A percentile compares a stretch with the other conserved stretches of the same genome.
Evolutionary conservation across 805 yeast species (phyloP).

Genomic region (Dipodascopsis uninucleata): DNA sequence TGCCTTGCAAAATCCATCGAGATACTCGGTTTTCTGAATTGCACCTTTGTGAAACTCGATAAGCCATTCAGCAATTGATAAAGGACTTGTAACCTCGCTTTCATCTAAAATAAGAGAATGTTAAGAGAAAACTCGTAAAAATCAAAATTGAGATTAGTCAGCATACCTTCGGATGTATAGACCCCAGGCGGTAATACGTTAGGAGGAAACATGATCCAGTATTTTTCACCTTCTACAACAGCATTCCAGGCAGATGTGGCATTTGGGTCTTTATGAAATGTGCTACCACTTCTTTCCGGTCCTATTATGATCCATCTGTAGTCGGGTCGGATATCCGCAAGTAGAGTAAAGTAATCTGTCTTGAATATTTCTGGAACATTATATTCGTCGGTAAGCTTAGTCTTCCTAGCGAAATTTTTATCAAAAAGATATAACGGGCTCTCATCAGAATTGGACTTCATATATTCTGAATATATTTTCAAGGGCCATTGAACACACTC

Average conservation of each 20-base stretch:
- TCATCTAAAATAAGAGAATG: constrained; percentile 49
- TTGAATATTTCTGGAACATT: constrained; percentile 26
- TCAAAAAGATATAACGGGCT: constrained; percentile 84
- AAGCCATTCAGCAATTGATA: constrained; percentile 92
- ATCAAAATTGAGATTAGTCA: neutral
- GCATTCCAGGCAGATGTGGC: constrained; percentile 90
- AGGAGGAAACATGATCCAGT: constrained; percentile 90
- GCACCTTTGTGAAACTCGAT: constrained; percentile 76
- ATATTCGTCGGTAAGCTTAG: constrained; percentile 50
- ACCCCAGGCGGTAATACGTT: constrained; percentile 79
- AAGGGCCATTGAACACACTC: constrained; percentile 83
- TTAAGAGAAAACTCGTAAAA: neutral
- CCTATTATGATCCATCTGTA: constrained; percentile 91
- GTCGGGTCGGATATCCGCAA: constrained; percentile 63
- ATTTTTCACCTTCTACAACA: constrained; percentile 64
- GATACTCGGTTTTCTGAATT: constrained; percentile 41
- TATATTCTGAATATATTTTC: constrained; percentile 56
- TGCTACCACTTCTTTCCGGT: constrained; percentile 75
- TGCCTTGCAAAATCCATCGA: constrained; percentile 69
- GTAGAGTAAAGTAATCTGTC: constrained; percentile 49
- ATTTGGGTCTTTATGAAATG: constrained; percentile 92
- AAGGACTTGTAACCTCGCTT: constrained; percentile 85
- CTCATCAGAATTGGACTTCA: constrained; percentile 64
- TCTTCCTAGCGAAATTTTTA: constrained; percentile 50
- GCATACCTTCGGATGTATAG: constrained; percentile 44